Base-by-base conservation (phyloP, 2,329 filamentous ascomycete species). In the Fusarium proliferatum region DNA sequence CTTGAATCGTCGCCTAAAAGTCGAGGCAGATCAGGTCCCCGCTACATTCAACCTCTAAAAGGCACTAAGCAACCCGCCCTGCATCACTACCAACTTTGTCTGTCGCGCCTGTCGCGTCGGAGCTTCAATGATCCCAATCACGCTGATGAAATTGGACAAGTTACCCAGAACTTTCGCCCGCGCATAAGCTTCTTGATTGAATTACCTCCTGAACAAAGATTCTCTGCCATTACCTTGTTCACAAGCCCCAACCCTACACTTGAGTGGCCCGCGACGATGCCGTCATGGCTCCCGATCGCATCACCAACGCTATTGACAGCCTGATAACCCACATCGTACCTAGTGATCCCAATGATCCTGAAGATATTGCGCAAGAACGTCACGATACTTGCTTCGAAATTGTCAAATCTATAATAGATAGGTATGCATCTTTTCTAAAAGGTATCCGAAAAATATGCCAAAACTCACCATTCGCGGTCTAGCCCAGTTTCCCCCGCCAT, bases 301-400 rank as follows among this genome's bases (percentile, higher is more conserved):
- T 97, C 83, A 90, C 92, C 80, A 91, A 91, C 81, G 94, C 93
- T 81, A 91, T 97, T 80, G 90, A 93, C 81, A 92, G 92, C 82
- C 88, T 97, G 80, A 91, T 97, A 80, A 87, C 91, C 77, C 92
- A 93, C 79, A 86, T 96, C 67, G 86, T 96, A 63, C 93, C 93
- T 62, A 85, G 87, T 56, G 87, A 91, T 72, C 87, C 89, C 45
- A 85, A 89, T 72, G 91, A 94, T 76, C 89, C 91, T 78, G 90
- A 94, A 71, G 90, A 89, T n/a, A 83, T 85, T 13, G 89, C 90
- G 26, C 90, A 95, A 79, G 86, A 92, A 76, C 90, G 92, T 71
- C 90, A 94, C 79, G 90, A 93, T 72, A 87, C 89, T 72, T 86
- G 84, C 77, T 88, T 89, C 68, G 82, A 86, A 61, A 81, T 88